Percentiles rank a stretch among this genome's conserved stretches.
Conservation (phyloP, 805 yeast species). For the Yarrowia deformans region DNA sequence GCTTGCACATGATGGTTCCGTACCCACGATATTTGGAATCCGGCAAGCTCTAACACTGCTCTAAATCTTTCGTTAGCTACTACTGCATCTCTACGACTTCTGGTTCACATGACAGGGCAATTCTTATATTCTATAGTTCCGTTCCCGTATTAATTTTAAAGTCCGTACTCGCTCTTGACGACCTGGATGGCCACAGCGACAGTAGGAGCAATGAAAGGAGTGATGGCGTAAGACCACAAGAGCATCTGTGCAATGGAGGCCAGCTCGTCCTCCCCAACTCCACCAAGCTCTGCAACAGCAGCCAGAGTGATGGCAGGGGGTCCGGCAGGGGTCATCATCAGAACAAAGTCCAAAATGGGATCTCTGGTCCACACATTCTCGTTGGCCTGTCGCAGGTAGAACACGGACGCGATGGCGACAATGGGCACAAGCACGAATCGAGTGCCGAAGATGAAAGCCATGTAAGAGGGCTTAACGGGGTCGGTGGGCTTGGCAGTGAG, state of each 20-base stretch:
- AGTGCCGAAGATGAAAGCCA: slow-evolving; percentile 35
- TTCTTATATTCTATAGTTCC: background rate
- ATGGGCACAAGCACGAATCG: slow-evolving; percentile 42
- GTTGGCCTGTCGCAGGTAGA: slow-evolving; percentile 36
- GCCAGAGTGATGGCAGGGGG: slow-evolving; percentile 45
- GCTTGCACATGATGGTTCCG: too few relatives aligned
- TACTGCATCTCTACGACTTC: background rate
- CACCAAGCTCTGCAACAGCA: slow-evolving; percentile 44
- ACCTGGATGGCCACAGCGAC: slow-evolving; percentile 42
- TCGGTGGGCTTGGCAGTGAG: slow-evolving; percentile 40
- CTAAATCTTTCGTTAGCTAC: too few relatives aligned
- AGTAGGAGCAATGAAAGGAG: slow-evolving; percentile 44
- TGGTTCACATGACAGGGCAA: background rate
- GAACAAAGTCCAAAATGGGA: slow-evolving; percentile 42
- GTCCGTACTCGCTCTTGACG: slow-evolving; percentile 40
- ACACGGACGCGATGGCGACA: slow-evolving; percentile 41
- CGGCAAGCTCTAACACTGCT: too few relatives aligned
- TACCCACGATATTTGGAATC: too few relatives aligned
- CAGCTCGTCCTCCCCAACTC: slow-evolving; percentile 42
- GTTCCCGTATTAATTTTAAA: background rate
- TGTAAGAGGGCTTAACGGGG: slow-evolving; percentile 40
- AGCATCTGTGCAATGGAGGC: slow-evolving; percentile 42
- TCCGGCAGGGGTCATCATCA: slow-evolving; percentile 44
- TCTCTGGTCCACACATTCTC: slow-evolving; percentile 42
- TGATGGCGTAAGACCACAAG: slow-evolving; percentile 41